Conservation (phyloP, 305 asterid species). For the Solanum hybrid region DNA sequence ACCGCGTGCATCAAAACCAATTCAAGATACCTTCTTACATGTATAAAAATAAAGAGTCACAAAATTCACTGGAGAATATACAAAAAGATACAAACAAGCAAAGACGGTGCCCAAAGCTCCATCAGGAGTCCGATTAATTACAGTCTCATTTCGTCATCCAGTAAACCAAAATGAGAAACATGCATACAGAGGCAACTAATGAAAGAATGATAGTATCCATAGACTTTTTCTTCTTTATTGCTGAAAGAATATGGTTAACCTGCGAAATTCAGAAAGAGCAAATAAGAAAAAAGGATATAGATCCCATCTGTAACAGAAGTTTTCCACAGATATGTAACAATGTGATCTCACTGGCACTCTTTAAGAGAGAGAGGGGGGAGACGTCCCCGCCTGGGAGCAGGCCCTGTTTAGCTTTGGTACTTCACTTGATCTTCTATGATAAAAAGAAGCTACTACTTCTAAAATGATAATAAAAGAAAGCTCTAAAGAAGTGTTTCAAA, state of each 20-base stretch:
- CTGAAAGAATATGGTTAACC: constrained; percentile 69
- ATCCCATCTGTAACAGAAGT: background rate
- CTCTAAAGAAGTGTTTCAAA: background rate
- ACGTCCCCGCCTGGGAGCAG: background rate
- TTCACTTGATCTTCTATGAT: background rate
- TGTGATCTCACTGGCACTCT: background rate
- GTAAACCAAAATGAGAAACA: constrained; percentile 71
- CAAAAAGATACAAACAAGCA: constrained; percentile 5
- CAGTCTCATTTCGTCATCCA: constrained; percentile 80
- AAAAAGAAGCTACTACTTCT: background rate
- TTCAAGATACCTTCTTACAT: background rate
- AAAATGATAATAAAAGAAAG: background rate
- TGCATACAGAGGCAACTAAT: constrained; percentile 80
- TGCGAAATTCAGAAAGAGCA: constrained; percentile 22
- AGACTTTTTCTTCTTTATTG: constrained; percentile 92
- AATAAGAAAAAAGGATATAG: background rate
- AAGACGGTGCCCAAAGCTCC: background rate
- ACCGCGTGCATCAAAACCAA: background rate
- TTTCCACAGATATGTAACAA: background rate
- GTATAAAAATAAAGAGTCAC: background rate
- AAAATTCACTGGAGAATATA: constrained; percentile 7
- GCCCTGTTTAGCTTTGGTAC: background rate
- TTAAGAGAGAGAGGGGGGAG: background rate
- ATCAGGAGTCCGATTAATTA: background rate
- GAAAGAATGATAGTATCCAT: constrained; percentile 92